Conservation (phyloP, 345 rosid species). For the Microthlaspi erraticum region DNA sequence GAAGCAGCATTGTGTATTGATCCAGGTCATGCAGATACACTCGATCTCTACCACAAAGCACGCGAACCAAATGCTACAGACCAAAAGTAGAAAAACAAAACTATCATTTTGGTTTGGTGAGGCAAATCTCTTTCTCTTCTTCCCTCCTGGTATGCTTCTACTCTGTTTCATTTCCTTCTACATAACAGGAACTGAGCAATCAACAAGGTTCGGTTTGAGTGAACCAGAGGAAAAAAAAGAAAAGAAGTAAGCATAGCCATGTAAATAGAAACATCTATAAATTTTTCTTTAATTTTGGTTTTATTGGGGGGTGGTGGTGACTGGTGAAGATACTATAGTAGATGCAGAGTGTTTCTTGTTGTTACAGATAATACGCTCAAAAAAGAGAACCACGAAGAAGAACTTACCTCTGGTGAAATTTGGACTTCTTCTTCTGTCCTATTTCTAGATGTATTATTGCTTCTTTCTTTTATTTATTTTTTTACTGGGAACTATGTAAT, state of each 20-base stretch:
- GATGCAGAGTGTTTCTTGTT: conserved; percentile 49
- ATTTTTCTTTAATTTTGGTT: conserved; percentile 41
- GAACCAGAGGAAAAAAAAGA: conserved; percentile 25
- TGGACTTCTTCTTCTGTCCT: conserved; percentile 48
- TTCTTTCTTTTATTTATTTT: conserved; percentile 21
- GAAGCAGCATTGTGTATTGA: conserved; percentile 98
- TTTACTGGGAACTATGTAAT: conserved; percentile 37
- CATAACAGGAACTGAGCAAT: conserved; percentile 34
- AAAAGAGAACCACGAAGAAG: conserved; percentile 37
- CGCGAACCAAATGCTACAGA: conserved; percentile 49
- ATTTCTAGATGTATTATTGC: conserved; percentile 41
- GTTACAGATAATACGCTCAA: conserved; percentile 38
- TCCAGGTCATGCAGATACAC: conserved; percentile 63
- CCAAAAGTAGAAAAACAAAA: conserved; percentile 36
- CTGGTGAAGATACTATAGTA: conserved; percentile 30
- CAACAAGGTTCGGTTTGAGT: conserved; percentile 26
- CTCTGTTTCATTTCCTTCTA: conserved; percentile 43
- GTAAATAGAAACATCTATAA: conserved; percentile 50
- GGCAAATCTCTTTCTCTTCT: conserved; percentile 36
- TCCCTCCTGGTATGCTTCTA: conserved; percentile 46
- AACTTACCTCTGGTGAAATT: conserved; percentile 45
- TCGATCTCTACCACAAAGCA: conserved; percentile 66
- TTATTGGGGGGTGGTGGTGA: conserved; percentile 18
- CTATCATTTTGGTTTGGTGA: conserved; percentile 27
- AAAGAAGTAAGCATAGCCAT: conserved; percentile 37